Evolutionary conservation across 306 rosid genomes (phyloP).

Genomic region (Rosa persica): DNA sequence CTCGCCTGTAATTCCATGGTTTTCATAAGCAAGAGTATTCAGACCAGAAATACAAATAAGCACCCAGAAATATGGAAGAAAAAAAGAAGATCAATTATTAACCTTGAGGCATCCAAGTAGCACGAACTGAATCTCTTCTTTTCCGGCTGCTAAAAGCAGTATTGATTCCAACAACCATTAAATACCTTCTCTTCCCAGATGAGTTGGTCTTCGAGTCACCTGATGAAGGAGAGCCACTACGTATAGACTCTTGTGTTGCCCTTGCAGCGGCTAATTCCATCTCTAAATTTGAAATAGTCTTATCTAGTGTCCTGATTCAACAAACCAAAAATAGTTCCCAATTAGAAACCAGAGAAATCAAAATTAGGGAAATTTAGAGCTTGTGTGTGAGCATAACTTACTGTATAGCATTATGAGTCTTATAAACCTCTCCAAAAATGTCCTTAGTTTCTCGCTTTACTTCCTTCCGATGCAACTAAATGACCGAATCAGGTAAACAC

Average conservation of each 20-base stretch:
- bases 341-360: slow-evolving; percentile 3
- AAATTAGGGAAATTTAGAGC: slow-evolving; percentile 10
- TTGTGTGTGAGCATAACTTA: slow-evolving; percentile 36
- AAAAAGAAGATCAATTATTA: slow-evolving; percentile 8
- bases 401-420: slow-evolving; percentile 77
- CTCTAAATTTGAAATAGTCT: slow-evolving; percentile 89
- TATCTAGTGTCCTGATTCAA: slow-evolving; percentile 68
- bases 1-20: slow-evolving; percentile 61
- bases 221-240: slow-evolving; percentile 66
- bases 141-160: slow-evolving; percentile 98
- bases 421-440: slow-evolving; percentile 53
- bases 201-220: slow-evolving; percentile 49
- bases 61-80: not conserved
- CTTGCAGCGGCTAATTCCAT: slow-evolving; percentile 94
- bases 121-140: slow-evolving; percentile 97
- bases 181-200: slow-evolving; percentile 62
- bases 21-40: slow-evolving; percentile 40
- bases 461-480: slow-evolving; percentile 73
- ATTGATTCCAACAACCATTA: slow-evolving; percentile 91
- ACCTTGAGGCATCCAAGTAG: slow-evolving; percentile 99
- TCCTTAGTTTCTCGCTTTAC: slow-evolving; percentile 59
- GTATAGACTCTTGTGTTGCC: slow-evolving; percentile 74
- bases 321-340: slow-evolving; percentile 5
- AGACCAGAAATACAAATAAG: slow-evolving; percentile 23
- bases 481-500: slow-evolving; percentile 29